Conservation (phyloP, 352 stramenopile genomes). For the Globisporangium spinosum region DNA sequence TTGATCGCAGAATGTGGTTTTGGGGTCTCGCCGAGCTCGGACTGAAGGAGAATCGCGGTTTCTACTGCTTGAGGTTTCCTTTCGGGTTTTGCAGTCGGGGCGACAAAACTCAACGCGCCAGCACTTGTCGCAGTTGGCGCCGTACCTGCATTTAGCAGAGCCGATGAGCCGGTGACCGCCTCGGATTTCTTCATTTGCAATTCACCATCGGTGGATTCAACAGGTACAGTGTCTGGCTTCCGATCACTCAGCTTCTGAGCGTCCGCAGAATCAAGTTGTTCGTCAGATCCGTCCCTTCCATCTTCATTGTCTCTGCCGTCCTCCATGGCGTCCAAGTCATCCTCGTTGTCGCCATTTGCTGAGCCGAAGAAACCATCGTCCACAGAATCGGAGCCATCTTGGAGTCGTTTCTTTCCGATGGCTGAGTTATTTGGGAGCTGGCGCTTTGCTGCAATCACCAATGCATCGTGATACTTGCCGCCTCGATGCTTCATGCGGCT, state of each 20-base stretch:
- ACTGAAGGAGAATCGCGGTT: constrained; percentile 43
- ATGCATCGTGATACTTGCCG: constrained; percentile 62
- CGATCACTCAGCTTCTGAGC: neutral
- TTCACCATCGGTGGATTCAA: neutral
- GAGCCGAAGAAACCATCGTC: constrained; percentile 23
- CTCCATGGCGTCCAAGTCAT: constrained; percentile 20
- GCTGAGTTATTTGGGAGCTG: constrained; percentile 82
- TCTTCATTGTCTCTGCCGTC: constrained; percentile 23
- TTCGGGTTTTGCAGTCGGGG: neutral
- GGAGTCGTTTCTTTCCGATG: constrained; percentile 43
- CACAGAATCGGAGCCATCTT: constrained; percentile 25
- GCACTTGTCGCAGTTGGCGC: neutral
- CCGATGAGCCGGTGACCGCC: neutral
- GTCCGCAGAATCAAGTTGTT: neutral
- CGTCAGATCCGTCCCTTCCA: neutral
- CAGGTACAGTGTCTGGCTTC: neutral
- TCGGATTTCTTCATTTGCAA: neutral
- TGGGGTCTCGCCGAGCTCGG: constrained; percentile 43
- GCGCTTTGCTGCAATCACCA: constrained; percentile 70
- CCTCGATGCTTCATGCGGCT: constrained; percentile 73
- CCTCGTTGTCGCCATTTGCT: constrained; percentile 22
- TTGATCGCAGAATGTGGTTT: constrained; percentile 63
- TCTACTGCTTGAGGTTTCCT: constrained; percentile 3
- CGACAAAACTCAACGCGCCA: neutral
- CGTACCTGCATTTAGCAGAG: neutral